These are phyloP conservation scores for Yamadazyma taylorii DNA, from an alignment of 1,139 yeast genomes.

Conservation along the genomic window DNA sequence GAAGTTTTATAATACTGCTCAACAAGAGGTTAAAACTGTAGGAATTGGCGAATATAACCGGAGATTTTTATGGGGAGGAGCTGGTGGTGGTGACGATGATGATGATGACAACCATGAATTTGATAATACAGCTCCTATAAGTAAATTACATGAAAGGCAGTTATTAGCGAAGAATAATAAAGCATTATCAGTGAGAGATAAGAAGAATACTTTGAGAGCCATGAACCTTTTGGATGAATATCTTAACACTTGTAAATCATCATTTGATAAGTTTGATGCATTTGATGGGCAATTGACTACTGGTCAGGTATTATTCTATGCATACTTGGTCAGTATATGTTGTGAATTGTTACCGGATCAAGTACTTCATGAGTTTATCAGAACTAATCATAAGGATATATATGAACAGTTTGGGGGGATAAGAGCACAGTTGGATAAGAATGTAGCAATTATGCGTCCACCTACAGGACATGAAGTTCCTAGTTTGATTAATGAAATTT, in stretches of 20 bases:
- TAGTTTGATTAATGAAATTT: slow-evolving; percentile 33
- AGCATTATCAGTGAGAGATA: slow-evolving; percentile 44
- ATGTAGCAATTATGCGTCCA: too few species aligned
- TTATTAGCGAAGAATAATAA: slow-evolving; percentile 44
- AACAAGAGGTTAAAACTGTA: slow-evolving; percentile 37
- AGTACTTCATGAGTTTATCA: slow-evolving; percentile 25
- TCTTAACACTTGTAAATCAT: slow-evolving; percentile 24
- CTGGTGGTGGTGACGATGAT: slow-evolving; percentile 9
- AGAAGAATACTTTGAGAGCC: slow-evolving; percentile 54
- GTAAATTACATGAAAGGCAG: slow-evolving; percentile 52
- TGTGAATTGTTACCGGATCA: slow-evolving; percentile 42
- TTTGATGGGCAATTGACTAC: slow-evolving; percentile 6
- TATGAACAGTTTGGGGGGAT: background rate
- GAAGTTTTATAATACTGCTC: slow-evolving; percentile 50
- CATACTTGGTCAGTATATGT: slow-evolving; percentile 41
- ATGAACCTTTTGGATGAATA: slow-evolving; percentile 39
- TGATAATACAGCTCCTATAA: slow-evolving; percentile 41
- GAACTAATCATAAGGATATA: slow-evolving; percentile 1
- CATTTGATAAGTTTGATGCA: background rate
- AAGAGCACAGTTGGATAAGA: too few species aligned
- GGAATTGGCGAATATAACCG: slow-evolving; percentile 35
- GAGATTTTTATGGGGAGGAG: slow-evolving; percentile 1
- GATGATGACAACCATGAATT: slow-evolving; percentile 20
- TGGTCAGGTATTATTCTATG: slow-evolving; percentile 17
- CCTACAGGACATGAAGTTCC: slow-evolving; percentile 36